These are phyloP conservation scores for Physcomitrium patens DNA, from an alignment of 225 moss, liverwort and hornwort species.

Conservation along the genomic window DNA sequence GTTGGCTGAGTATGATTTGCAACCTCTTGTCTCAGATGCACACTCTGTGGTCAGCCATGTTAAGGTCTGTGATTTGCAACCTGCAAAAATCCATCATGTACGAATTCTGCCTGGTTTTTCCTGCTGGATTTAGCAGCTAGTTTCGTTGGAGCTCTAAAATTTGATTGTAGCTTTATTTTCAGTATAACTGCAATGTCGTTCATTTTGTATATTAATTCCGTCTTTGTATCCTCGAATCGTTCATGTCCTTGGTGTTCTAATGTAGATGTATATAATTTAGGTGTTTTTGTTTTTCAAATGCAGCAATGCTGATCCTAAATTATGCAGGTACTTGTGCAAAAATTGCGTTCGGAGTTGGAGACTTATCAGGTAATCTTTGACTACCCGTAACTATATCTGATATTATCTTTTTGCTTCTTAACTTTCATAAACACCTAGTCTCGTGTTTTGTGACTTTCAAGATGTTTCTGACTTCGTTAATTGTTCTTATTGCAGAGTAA, in stretches of 20 bases:
- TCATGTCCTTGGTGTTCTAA: not conserved
- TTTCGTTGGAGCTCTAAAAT: constrained; percentile 13
- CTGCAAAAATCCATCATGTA: constrained; percentile 1
- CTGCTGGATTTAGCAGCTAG: constrained; percentile 8
- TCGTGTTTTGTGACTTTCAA: constrained; percentile 12
- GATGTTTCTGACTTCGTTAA: constrained; percentile 15
- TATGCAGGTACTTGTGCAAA: constrained; percentile 87
- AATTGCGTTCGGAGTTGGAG: constrained; percentile 84
- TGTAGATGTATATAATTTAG: constrained; percentile 9
- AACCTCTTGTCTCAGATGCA: constrained; percentile 89
- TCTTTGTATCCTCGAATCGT: constrained; percentile 13
- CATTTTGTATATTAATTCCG: too few relatives aligned
- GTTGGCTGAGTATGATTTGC: constrained; percentile 86
- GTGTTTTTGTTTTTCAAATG: not conserved
- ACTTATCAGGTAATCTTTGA: constrained; percentile 63
- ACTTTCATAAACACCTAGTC: constrained; percentile 10
- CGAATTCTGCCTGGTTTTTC: constrained; percentile 7
- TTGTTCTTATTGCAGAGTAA: constrained; percentile 61
- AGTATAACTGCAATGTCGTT: constrained; percentile 5
- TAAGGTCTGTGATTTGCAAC: constrained; percentile 59
- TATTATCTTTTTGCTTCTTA: not conserved
- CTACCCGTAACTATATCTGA: not conserved
- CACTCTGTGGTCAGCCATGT: constrained; percentile 95
- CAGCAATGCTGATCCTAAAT: constrained; percentile 16
- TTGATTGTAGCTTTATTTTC: constrained; percentile 6